phyloP scores from a whole-genome alignment of 805 yeast species.

The Candida bentonensis region DNA sequence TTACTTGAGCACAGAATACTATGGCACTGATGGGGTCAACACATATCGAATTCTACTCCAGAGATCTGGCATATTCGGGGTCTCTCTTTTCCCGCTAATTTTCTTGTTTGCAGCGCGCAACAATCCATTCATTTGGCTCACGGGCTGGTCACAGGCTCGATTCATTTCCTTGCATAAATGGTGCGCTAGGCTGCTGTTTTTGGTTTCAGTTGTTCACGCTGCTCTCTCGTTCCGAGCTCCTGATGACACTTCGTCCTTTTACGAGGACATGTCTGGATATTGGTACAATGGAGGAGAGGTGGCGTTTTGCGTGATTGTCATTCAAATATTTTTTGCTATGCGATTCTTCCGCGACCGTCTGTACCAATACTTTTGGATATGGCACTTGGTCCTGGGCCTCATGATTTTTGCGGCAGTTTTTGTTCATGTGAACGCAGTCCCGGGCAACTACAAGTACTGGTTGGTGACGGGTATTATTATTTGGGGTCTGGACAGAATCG shows the following conservation, averaged over 20 bases:
- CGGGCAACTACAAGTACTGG: neutral
- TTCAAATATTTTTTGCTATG: neutral
- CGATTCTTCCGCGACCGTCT: neutral
- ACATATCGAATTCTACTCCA: neutral
- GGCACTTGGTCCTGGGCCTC: neutral
- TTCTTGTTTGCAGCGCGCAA: conserved; percentile 50
- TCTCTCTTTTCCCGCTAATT: conserved; percentile 29
- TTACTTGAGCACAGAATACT: neutral
- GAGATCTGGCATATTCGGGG: neutral
- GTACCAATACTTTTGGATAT: neutral
- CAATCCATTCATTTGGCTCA: conserved; percentile 37
- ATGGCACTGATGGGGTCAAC: neutral
- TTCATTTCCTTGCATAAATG: conserved; percentile 44
- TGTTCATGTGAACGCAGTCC: neutral
- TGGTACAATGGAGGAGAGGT: neutral
- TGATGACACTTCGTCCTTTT: neutral
- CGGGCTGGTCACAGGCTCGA: conserved; percentile 37
- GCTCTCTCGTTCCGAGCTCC: conserved; percentile 18
- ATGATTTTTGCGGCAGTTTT: neutral
- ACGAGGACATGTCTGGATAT: neutral
- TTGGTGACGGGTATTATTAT: conserved; percentile 33
- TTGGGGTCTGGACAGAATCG: conserved; percentile 53
- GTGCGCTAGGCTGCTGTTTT: conserved; percentile 34
- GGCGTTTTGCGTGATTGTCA: neutral
- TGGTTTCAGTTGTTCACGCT: conserved; percentile 37